Percentiles rank a stretch among this genome's conserved stretches.
phyloP scores from a whole-genome alignment of 345 rosid species.

The Isatis tinctoria region DNA sequence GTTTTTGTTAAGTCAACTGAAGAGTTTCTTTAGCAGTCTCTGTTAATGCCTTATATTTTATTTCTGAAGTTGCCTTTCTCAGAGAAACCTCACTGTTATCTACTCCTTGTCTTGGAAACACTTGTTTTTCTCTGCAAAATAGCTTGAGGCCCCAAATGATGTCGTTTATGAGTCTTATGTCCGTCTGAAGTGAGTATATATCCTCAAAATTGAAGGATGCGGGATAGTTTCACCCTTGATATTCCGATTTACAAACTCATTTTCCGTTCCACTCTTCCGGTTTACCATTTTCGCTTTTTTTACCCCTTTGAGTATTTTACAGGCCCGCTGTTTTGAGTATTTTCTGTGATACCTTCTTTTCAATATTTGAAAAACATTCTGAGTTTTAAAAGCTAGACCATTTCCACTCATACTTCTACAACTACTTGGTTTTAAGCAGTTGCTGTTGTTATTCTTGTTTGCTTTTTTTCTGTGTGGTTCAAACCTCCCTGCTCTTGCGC shows the following conservation, averaged over 20 bases:
- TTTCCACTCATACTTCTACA: neutral
- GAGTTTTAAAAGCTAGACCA: constrained; percentile 7
- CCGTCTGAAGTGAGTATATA: neutral
- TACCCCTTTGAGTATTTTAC: neutral
- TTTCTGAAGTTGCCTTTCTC: neutral
- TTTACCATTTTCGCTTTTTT: neutral
- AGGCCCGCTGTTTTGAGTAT: neutral
- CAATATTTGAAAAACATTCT: too few species aligned
- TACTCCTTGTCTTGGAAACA: neutral
- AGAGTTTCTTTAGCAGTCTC: neutral
- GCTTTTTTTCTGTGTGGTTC: neutral
- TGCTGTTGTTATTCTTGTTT: constrained; percentile 10
- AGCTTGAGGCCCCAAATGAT: neutral
- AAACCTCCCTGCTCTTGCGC: neutral
- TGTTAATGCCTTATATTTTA: neutral
- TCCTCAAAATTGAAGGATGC: neutral
- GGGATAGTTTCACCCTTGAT: neutral
- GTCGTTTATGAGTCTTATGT: neutral
- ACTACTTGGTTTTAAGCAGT: constrained; percentile 2
- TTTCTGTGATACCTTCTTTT: neutral
- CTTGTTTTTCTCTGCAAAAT: neutral
- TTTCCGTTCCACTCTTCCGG: neutral
- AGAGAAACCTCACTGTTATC: neutral
- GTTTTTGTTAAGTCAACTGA: neutral
- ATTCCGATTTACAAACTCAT: neutral